Percentiles rank a stretch among this genome's conserved stretches.
phyloP scores from a whole-genome alignment of 768 basidiomycete species.

The Pleurotus citrinopileatus region DNA sequence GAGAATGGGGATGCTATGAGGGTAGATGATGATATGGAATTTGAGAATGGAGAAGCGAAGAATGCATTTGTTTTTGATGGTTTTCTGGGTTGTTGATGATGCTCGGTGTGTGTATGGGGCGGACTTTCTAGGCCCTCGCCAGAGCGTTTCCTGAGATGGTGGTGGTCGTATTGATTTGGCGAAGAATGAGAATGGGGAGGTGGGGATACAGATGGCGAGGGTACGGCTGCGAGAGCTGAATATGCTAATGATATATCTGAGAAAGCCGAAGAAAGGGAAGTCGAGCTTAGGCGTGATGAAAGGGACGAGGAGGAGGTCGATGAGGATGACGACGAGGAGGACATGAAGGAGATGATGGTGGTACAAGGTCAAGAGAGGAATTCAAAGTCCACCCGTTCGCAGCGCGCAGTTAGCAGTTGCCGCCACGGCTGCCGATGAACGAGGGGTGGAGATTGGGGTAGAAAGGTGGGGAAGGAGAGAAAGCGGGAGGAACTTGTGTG shows the following conservation, averaged over 20 bases:
- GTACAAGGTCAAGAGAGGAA: neutral
- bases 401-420: too few species aligned
- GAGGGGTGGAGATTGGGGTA: too few species aligned
- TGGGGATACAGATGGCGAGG: constrained; percentile 21
- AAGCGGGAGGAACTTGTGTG: neutral
- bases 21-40: constrained; percentile 29
- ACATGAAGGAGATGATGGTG: neutral
- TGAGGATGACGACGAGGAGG: constrained; percentile 22
- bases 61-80: constrained; percentile 46
- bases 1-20: constrained; percentile 18
- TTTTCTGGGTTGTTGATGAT: too few species aligned
- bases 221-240: constrained; percentile 21
- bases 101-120: neutral
- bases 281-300: constrained; percentile 28
- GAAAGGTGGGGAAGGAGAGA: too few species aligned
- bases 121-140: neutral
- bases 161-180: neutral
- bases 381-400: too few species aligned
- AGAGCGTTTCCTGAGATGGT: neutral
- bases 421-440: too few species aligned
- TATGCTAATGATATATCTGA: constrained; percentile 28
- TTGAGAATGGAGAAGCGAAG: constrained; percentile 43
- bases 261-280: constrained; percentile 37
- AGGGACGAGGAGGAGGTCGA: constrained; percentile 24
- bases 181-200: neutral